These are phyloP conservation scores for Moesziomyces globuligerus DNA, from an alignment of 1,284 basidiomycete species.

Conservation along the genomic window DNA sequence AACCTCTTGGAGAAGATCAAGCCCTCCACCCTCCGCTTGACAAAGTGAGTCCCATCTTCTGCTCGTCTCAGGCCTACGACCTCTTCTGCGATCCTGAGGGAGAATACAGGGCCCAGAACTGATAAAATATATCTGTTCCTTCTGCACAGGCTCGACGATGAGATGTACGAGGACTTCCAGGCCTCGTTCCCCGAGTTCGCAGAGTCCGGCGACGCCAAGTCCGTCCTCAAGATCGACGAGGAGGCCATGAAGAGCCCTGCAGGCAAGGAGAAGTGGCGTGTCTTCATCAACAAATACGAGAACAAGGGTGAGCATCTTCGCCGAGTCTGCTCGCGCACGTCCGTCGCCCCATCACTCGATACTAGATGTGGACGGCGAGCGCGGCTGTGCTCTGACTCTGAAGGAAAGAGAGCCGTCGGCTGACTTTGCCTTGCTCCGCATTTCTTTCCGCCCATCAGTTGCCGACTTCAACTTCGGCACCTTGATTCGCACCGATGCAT, in stretches of 20 bases:
- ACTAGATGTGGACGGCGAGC: too few species aligned
- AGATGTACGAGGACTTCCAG: constrained; percentile 83
- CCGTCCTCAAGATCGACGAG: constrained; percentile 81
- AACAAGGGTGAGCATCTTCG: constrained; percentile 67
- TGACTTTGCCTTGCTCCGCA: neutral
- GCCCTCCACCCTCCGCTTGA: constrained; percentile 80
- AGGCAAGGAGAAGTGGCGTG: constrained; percentile 92
- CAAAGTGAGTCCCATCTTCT: constrained; percentile 72
- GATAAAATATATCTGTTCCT: neutral
- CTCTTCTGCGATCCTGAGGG: neutral
- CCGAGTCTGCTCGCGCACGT: neutral
- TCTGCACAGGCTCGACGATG: constrained; percentile 76
- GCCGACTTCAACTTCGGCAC: constrained; percentile 98
- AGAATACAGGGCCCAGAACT: too few species aligned
- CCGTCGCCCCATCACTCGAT: too few species aligned
- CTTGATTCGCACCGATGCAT: constrained; percentile 83
- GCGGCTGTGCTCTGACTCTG: neutral
- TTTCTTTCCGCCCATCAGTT: constrained; percentile 65
- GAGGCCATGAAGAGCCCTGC: constrained; percentile 90
- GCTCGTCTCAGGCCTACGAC: too few species aligned
- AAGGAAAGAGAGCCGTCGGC: neutral
- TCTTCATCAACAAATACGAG: constrained; percentile 83
- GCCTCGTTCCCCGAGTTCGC: constrained; percentile 84
- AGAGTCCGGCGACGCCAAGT: constrained; percentile 74
- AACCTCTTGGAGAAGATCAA: constrained; percentile 85